Percentiles rank a stretch among this genome's conserved stretches.
These are phyloP conservation scores for Phanerodontia chrysosporium DNA, from an alignment of 768 basidiomycete genomes.

Conservation along the genomic window DNA sequence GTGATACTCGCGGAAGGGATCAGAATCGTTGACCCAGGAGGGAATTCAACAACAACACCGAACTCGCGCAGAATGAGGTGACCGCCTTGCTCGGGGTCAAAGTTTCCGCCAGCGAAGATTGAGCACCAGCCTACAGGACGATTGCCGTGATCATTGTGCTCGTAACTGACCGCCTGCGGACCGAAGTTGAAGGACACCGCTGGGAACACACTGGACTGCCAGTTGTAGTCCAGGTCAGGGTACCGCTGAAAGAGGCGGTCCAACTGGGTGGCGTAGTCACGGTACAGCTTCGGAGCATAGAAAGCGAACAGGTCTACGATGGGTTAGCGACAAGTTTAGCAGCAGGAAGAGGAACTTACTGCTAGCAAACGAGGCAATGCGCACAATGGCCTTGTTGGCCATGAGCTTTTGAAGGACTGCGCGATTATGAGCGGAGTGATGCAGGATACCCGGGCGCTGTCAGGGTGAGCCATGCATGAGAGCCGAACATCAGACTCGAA, in stretches of 20 bases:
- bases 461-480: background rate
- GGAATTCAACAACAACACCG: slow-evolving; percentile 14
- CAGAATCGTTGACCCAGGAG: slow-evolving; percentile 12
- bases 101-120: slow-evolving; percentile 11
- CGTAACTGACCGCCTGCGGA: background rate
- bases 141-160: slow-evolving; percentile 5
- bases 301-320: slow-evolving; percentile 4
- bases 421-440: background rate
- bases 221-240: background rate
- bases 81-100: slow-evolving; percentile 5
- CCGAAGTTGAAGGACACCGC: slow-evolving; percentile 16
- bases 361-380: background rate
- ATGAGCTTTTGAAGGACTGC: background rate
- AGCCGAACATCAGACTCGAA: background rate
- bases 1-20: slow-evolving; percentile 14
- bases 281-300: slow-evolving; percentile 6
- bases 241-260: background rate
- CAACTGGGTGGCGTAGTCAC: background rate
- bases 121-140: slow-evolving; percentile 6
- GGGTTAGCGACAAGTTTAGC: background rate
- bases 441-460: background rate
- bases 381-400: background rate
- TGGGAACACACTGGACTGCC: slow-evolving; percentile 7
- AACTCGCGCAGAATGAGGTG: slow-evolving; percentile 15
- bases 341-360: background rate